These are phyloP conservation scores for Corymbia calophylla DNA, from an alignment of 441 rosid species.

Conservation along the genomic window DNA sequence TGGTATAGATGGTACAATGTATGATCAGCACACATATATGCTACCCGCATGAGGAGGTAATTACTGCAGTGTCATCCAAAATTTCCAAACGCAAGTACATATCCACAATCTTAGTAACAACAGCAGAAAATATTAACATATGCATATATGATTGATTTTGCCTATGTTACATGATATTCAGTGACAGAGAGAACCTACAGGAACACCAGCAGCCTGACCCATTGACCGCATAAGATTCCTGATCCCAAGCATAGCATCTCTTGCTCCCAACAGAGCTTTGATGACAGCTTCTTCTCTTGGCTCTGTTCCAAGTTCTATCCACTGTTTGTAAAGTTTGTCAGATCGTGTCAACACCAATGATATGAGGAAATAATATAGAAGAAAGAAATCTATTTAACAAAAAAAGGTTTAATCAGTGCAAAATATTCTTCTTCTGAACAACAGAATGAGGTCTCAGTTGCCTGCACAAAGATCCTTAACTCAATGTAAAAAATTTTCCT, in stretches of 20 bases:
- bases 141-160: not conserved
- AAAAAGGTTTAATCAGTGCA: not conserved
- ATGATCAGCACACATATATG: not conserved
- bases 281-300: constrained; percentile 46
- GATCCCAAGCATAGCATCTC: constrained; percentile 72
- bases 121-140: not conserved
- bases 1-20: not conserved
- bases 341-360: not conserved
- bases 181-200: constrained; percentile 38
- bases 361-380: not conserved
- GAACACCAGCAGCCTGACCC: constrained; percentile 93
- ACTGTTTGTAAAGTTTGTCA: constrained; percentile 30
- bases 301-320: constrained; percentile 59
- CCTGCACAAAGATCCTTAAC: not conserved
- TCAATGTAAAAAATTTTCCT: not conserved
- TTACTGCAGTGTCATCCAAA: not conserved
- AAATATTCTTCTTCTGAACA: not conserved
- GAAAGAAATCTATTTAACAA: not conserved
- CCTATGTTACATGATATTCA: not conserved
- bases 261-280: constrained; percentile 56
- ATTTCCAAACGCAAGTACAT: not conserved
- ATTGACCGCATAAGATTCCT: constrained; percentile 71
- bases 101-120: not conserved
- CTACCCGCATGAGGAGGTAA: not conserved
- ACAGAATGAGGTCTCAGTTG: not conserved